Base-by-base conservation (phyloP, 176 grass and related monocot species). In the Poa annua region DNA sequence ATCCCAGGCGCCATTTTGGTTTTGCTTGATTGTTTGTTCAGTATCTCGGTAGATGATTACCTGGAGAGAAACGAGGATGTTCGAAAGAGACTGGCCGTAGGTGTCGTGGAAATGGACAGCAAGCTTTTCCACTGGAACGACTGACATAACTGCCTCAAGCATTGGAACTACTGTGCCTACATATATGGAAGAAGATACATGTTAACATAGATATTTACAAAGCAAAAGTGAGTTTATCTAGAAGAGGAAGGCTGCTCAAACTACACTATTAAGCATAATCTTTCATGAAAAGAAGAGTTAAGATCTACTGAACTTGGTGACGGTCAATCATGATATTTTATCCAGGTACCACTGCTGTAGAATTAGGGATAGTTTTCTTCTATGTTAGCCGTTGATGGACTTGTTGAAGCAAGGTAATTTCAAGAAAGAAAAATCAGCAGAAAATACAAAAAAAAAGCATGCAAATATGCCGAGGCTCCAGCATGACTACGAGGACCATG, bases 31-130 rank as follows among this genome's bases (percentile, higher is more conserved):
- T 66, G 8, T 76, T 15, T 16, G 6, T 3, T 71, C 1, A 3
- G 53, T 67, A 64, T 80, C 19, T 35, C 35, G 4, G 41, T 44
- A 56, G 5, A 80, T 44, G 6, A 16, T 64, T 89, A 95, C 96
- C 86, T 98, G 92, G 64, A 98, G 96, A 52, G 96, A 94, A 71
- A 95, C 32, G 19, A 98, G 80, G 74, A 98, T 95, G 75, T 95
- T 98, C 69, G 96, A 88, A 64, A 98, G 96, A 11, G 92, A 88
- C 68, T 98, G 90, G 36, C 92, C 96, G 25, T 98, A 98, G 13
- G 96, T 98, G 39, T 98, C 96, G 22, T 98, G 96, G 79, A 98
- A 98, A 88, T 98, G 96, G 49, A 98, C 96, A 34, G 96, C 96
- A 42, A 98, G 78, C 75, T 98, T 98, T 60, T 95, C 90, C 65